Percentiles rank a stretch among this genome's conserved stretches.
Conservation (phyloP, 129 eudicot genomes). For the Pseudognaphalium luteoalbum region DNA sequence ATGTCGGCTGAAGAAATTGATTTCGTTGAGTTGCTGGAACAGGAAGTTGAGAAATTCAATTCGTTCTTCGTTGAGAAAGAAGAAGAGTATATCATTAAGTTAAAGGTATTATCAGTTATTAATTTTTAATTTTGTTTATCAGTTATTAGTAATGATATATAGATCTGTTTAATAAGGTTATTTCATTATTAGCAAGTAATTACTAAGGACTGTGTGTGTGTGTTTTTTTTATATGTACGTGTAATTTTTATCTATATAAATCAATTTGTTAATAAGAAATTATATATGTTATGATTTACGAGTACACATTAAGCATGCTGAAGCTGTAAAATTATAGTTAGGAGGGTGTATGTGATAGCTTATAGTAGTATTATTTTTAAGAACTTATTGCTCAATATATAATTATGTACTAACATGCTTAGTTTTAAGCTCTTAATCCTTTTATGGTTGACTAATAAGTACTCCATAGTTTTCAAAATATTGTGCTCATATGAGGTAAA, state of each 20-base stretch:
- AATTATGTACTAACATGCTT: too few species aligned
- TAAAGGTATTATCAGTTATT: slow-evolving; percentile 51
- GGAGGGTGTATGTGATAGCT: too few species aligned
- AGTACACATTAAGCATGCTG: slow-evolving; percentile 1
- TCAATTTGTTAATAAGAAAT: not conserved
- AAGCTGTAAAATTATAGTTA: not conserved
- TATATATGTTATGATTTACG: not conserved
- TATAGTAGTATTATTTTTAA: too few species aligned
- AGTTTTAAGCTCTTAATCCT: too few species aligned
- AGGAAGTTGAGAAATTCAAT: slow-evolving; percentile 82
- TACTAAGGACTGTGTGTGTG: not conserved
- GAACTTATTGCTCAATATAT: too few species aligned
- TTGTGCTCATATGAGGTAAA: too few species aligned
- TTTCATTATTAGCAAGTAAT: not conserved
- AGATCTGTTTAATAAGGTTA: slow-evolving; percentile 21
- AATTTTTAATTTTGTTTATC: not conserved
- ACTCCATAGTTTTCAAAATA: too few species aligned
- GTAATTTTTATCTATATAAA: not conserved
- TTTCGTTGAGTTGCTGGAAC: slow-evolving; percentile 68
- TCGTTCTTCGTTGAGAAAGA: slow-evolving; percentile 79
- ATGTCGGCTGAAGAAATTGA: slow-evolving; percentile 54
- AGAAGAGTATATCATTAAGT: slow-evolving; percentile 79
- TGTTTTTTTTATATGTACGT: not conserved
- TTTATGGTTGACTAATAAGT: too few species aligned
- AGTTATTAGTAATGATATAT: not conserved